phyloP scores from a whole-genome alignment of 202 grass and related monocot species.

The Dendrocalamus latiflorus region DNA sequence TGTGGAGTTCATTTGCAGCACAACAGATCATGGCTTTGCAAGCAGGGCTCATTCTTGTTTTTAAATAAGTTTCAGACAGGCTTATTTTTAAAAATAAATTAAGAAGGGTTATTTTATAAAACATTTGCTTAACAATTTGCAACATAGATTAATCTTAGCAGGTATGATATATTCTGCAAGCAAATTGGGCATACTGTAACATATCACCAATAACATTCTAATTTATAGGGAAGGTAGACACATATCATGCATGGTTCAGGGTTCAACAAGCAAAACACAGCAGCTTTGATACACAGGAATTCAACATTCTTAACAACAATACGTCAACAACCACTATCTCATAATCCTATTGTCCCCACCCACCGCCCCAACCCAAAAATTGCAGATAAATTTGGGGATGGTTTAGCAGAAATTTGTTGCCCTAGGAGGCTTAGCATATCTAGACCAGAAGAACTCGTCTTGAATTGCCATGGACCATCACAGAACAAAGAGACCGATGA shows the following conservation, averaged over 20 bases:
- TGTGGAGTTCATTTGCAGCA: neutral
- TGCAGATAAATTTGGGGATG: neutral
- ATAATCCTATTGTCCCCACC: neutral
- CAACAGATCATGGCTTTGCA: neutral
- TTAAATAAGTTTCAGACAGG: neutral
- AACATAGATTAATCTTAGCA: neutral
- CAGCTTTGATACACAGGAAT: neutral
- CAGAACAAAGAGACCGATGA: neutral
- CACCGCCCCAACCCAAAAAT: neutral
- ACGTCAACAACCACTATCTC: too few relatives aligned
- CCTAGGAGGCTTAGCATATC: neutral
- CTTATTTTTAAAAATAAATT: neutral
- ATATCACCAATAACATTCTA: neutral
- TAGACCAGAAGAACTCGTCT: neutral
- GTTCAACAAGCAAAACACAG: neutral
- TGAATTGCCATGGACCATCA: neutral
- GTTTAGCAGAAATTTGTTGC: neutral
- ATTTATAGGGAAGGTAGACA: neutral
- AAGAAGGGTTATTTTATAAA: neutral
- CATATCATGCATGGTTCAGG: neutral
- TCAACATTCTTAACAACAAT: neutral
- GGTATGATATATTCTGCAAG: neutral
- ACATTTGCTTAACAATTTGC: neutral
- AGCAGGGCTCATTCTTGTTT: neutral
- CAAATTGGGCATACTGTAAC: neutral